Evolutionary conservation across 2,329 filamentous ascomycete genomes (phyloP), one percentile per base, ranked within the genome.

Genomic region (Diplodia scrobiculata): DNA sequence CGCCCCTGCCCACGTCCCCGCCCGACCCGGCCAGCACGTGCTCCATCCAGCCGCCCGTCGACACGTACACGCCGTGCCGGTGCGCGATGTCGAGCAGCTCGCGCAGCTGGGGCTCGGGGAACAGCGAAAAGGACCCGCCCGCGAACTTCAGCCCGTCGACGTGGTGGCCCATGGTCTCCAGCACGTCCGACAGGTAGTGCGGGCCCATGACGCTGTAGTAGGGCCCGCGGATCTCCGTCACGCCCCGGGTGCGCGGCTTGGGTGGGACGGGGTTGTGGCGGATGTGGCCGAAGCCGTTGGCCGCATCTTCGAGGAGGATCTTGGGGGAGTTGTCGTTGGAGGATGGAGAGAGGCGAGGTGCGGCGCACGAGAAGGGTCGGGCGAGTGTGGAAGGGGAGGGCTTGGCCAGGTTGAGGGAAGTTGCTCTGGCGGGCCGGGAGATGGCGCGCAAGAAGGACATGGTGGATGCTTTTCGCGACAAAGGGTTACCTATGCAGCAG

Each of bases 161-260:
- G 72, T 85, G 81, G 25, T 80, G 74, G 0, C 82, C 82, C 83
- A 85, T 84, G 2, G 83, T 85, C 68, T 84, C 82, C 1, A 85
- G 75, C 2, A 85, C 77, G 75, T 85, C 83, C 21, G 79, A 73
- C 1, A 86, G 73, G 66, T 85, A 84, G 47, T 80, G 75, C 68
- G 82, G 83, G 1, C 83, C 83, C 80, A 84, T 84, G 74, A 77
- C 82, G 0, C 82, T 81, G 71, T 85, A 86, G 71, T 85, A 85
- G 6, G 83, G 83, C 0, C 84, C 83, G 36, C 83, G 77, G 66
- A 85, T 86, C 72, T 86, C 84, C 0, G 84, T 85, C 5, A 84
- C 82, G 4, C 80, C 82, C 45, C 75, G 79, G 5, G 71, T 78
- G 32, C 84, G 76, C 2, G 83, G 83, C 71, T 86, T 85, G 4